Evolutionary conservation across 2,329 filamentous ascomycete species (phyloP), one percentile per base, ranked within the genome.

Genomic region (Paracorniculantispora psalliotae): DNA sequence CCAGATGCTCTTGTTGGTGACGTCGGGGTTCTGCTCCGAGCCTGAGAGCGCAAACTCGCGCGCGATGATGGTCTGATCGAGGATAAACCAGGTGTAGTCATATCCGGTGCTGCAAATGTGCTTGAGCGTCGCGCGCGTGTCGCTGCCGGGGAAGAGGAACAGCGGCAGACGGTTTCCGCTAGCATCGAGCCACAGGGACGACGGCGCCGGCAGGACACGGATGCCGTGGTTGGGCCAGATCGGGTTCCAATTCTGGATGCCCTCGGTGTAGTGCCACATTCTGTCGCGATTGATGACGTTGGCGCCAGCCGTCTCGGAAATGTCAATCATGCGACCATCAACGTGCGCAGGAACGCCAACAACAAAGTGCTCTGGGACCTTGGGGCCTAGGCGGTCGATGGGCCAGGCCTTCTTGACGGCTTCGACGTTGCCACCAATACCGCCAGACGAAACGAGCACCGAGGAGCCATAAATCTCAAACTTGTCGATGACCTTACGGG

Each of bases 241-340:
- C 4, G 82, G 75, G 57, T 85, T 71, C 83, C 83, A 86, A 67
- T 87, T 86, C 56, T 77, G 73, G 12, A 87, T 68, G 0, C 84
- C 84, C 64, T 87, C 84, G 12, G 82, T 86, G 66, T 87, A 87
- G 67, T 86, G 83, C 84, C 84, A 87, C 83, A 86, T 86, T 46
- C 84, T 74, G 65, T 86, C 84, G 51, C 79, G 76, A 69, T 87
- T 86, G 72, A 86, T 75, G 61, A 85, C 66, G 59, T 77, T 73
- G 1, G 80, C 84, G 9, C 84, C 84, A 1, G 73, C 76, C 1
- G 65, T 56, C 67, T 84, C 77, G 2, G 81, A 69, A 53, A 86
- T 85, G 37, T 72, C 78, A 47, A 87, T 79, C 82, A 86, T 85
- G 55, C 82, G 79, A 2, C 84, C 84, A 63, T 87, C 84, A n/a